phyloP scores from a whole-genome alignment of 1,139 yeast genomes.

The Kluyveromyces marxianus region DNA sequence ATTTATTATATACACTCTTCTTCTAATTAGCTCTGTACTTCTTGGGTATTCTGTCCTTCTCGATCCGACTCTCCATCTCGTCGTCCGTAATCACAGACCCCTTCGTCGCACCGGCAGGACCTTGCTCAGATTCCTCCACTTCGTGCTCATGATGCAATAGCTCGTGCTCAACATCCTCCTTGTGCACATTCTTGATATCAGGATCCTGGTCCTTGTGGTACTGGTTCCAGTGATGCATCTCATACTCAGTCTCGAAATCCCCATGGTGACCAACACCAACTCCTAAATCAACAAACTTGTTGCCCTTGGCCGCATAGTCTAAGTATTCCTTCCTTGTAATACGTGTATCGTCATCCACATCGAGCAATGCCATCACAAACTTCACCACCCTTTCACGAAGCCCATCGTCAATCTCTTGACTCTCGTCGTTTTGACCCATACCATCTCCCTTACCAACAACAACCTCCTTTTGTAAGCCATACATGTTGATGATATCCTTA shows the following conservation, averaged over 20 bases:
- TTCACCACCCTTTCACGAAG: constrained; percentile 49
- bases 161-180: constrained; percentile 88
- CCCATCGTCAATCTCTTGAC: constrained; percentile 50
- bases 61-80: constrained; percentile 34
- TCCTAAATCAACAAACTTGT: constrained; percentile 84
- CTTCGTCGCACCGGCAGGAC: constrained; percentile 36
- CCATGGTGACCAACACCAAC: constrained; percentile 97
- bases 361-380: constrained; percentile 53
- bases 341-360: constrained; percentile 56
- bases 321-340: constrained; percentile 68
- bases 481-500: constrained; percentile 66
- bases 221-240: constrained; percentile 89
- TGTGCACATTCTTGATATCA: constrained; percentile 68
- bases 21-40: constrained; percentile 29
- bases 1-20: background rate
- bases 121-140: constrained; percentile 62
- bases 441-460: constrained; percentile 89
- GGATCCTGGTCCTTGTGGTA: constrained; percentile 80
- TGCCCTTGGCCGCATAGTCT: constrained; percentile 52
- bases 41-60: constrained; percentile 31
- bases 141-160: constrained; percentile 81
- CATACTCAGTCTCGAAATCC: constrained; percentile 89
- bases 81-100: constrained; percentile 36
- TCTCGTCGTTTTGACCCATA: constrained; percentile 67
- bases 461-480: constrained; percentile 66